A percentile compares a stretch with the other conserved stretches of the same genome.
phyloP scores from a whole-genome alignment of 2,329 filamentous ascomycete genomes.

The Paecilomyces sp. region DNA sequence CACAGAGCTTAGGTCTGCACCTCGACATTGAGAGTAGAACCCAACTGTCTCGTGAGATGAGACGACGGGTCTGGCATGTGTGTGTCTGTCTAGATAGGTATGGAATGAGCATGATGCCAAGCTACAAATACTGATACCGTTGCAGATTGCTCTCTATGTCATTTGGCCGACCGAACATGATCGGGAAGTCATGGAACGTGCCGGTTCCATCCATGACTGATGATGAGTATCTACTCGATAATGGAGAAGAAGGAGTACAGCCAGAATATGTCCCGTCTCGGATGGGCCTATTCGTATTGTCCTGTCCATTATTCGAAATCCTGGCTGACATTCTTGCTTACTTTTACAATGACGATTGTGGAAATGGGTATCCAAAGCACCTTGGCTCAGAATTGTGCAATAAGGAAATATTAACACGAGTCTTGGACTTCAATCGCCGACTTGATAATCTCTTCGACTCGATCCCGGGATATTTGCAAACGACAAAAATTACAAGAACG shows the following conservation, averaged over 20 bases:
- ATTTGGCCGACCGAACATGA: background rate
- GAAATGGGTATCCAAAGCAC: background rate
- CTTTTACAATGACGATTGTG: background rate
- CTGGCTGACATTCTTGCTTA: background rate
- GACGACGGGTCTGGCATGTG: background rate
- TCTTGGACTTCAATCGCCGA: background rate
- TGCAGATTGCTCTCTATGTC: background rate
- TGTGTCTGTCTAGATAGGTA: background rate
- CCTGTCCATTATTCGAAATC: background rate
- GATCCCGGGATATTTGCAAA: background rate
- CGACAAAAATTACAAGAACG: background rate
- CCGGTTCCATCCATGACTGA: background rate
- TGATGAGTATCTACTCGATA: background rate
- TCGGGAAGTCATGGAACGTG: background rate
- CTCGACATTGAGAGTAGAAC: background rate
- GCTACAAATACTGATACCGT: background rate
- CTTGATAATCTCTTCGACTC: background rate
- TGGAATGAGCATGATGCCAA: background rate
- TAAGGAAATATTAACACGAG: background rate
- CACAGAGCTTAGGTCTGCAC: background rate
- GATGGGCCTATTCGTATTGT: background rate
- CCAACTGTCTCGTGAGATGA: background rate
- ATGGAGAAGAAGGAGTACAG: background rate
- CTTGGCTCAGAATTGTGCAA: background rate
- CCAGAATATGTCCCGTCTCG: background rate